Conservation (phyloP, 176 grass and related monocot genomes). For the Bothriochloa decipiens region DNA sequence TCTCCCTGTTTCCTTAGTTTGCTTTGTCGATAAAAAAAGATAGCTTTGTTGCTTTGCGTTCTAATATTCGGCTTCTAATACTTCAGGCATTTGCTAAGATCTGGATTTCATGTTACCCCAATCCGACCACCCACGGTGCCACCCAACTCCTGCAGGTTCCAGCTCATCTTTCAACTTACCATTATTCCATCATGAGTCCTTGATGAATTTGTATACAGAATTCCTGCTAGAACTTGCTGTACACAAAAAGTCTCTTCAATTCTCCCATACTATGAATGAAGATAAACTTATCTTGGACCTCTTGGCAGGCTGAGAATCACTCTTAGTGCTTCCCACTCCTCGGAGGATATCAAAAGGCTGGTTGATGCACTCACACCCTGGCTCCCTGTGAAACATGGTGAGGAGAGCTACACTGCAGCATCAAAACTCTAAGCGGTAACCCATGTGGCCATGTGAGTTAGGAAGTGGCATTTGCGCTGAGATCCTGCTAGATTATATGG, state of each 20-base stretch:
- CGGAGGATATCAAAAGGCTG: constrained; percentile 71
- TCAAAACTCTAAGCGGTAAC: constrained; percentile 55
- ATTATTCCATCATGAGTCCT: background rate
- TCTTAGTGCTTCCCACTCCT: constrained; percentile 75
- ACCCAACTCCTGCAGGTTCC: constrained; percentile 85
- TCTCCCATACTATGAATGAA: background rate
- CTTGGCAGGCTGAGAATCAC: constrained; percentile 79
- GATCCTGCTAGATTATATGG: background rate
- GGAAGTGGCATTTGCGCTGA: background rate
- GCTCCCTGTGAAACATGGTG: constrained; percentile 45
- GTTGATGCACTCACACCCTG: constrained; percentile 46
- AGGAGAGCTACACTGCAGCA: background rate
- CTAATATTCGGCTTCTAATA: constrained; percentile 31
- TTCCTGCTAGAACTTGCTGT: background rate
- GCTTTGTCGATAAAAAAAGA: background rate
- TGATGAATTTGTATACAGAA: background rate
- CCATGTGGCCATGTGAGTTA: background rate
- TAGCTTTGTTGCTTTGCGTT: background rate
- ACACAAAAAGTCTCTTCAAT: background rate
- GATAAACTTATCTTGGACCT: constrained; percentile 7
- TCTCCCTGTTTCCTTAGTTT: background rate
- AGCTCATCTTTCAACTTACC: background rate
- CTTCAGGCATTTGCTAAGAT: constrained; percentile 80
- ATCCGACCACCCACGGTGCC: constrained; percentile 91
- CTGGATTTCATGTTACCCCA: constrained; percentile 91